phyloP scores from a whole-genome alignment of 306 rosid genomes.

The Amphicarpaea edgeworthii region DNA sequence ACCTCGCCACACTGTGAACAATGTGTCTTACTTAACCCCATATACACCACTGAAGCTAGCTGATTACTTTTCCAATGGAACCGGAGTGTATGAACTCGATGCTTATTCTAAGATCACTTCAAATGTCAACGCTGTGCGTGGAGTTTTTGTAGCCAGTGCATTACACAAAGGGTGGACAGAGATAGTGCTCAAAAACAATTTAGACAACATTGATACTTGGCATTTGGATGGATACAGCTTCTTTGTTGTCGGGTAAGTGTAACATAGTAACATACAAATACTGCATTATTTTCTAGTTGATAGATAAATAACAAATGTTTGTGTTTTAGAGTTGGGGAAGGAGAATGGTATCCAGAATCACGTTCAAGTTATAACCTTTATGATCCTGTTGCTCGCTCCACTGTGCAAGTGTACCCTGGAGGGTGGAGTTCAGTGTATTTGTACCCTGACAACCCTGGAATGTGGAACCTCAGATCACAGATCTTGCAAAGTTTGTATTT shows the following conservation, averaged over 20 bases:
- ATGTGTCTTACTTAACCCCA: constrained; percentile 70
- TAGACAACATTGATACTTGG: constrained; percentile 69
- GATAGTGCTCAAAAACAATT: constrained; percentile 63
- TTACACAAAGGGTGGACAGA: constrained; percentile 77
- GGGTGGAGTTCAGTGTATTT: constrained; percentile 87
- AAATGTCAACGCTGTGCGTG: constrained; percentile 51
- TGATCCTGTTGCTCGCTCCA: constrained; percentile 68
- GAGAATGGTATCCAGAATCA: constrained; percentile 53
- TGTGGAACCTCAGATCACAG: constrained; percentile 91
- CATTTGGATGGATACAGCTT: constrained; percentile 86
- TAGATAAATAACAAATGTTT: constrained; percentile 13
- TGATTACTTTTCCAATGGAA: constrained; percentile 65
- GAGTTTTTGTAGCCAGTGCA: constrained; percentile 71
- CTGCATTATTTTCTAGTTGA: not conserved
- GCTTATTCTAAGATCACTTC: constrained; percentile 59
- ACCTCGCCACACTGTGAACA: constrained; percentile 63
- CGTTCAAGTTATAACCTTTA: constrained; percentile 55
- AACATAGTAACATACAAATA: not conserved
- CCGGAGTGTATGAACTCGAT: constrained; percentile 69
- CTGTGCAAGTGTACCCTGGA: constrained; percentile 67
- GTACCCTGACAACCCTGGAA: constrained; percentile 87
- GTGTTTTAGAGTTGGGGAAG: constrained; percentile 55
- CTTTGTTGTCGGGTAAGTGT: constrained; percentile 74
- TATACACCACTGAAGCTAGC: constrained; percentile 83
- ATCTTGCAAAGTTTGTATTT: constrained; percentile 68